phyloP scores from a whole-genome alignment of 2,329 filamentous ascomycete species.

The Alternaria alternata region DNA sequence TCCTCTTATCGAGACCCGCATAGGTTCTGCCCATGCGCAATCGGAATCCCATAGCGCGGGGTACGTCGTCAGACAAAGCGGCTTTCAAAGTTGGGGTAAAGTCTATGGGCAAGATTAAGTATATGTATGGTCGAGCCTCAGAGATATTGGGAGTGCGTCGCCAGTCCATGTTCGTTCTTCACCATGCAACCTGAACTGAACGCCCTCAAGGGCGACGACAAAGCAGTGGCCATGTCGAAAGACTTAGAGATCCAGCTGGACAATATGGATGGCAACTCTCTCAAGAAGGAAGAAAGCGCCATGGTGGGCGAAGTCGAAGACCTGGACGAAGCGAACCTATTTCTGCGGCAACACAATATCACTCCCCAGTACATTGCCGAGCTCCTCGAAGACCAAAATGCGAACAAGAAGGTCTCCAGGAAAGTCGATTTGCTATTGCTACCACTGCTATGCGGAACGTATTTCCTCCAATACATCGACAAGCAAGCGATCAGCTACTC shows the following conservation, averaged over 20 bases:
- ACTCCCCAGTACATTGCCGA: conserved; percentile 54
- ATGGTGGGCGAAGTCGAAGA: conserved; percentile 42
- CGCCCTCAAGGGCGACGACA: background rate
- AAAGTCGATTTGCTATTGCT: conserved; percentile 62
- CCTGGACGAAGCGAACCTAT: conserved; percentile 60
- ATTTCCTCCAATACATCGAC: conserved; percentile 64
- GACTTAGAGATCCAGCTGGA: conserved; percentile 4
- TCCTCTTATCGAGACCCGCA: conserved; percentile 5
- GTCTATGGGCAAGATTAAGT: background rate
- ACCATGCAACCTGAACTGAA: background rate
- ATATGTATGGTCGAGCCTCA: background rate
- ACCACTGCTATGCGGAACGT: conserved; percentile 61
- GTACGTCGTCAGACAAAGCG: background rate
- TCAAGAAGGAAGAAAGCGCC: conserved; percentile 2
- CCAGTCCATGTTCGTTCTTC: background rate
- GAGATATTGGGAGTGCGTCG: too few species aligned
- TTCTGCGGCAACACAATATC: conserved; percentile 60
- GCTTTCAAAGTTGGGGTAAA: background rate
- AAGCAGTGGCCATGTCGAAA: background rate
- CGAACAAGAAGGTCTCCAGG: conserved; percentile 47
- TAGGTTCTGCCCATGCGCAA: background rate
- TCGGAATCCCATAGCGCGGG: background rate
- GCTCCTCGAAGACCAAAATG: conserved; percentile 55
- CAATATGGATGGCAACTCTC: background rate
- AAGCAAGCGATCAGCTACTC: conserved; percentile 64